These are phyloP conservation scores for Lactarius sp. DNA, from an alignment of 768 basidiomycete species.

Conservation along the genomic window DNA sequence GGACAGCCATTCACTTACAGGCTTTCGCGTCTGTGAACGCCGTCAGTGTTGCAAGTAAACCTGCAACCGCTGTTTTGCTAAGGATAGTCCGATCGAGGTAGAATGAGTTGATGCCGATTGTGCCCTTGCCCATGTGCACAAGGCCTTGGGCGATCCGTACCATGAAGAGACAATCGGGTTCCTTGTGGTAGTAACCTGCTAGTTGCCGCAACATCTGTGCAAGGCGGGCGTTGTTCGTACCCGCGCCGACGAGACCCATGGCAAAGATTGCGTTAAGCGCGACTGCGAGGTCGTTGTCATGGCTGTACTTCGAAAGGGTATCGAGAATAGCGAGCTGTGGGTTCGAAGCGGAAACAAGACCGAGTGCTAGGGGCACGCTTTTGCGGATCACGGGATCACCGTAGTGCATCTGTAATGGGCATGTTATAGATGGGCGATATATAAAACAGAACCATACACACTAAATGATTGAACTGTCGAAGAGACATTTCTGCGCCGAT, in stretches of 20 bases:
- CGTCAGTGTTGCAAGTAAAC: conserved; percentile 78
- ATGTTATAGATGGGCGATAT: conserved; percentile 25
- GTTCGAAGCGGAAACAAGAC: conserved; percentile 91
- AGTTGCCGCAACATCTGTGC: conserved; percentile 97
- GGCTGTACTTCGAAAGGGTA: conserved; percentile 96
- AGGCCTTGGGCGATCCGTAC: conserved; percentile 94
- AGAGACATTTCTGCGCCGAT: conserved; percentile 98
- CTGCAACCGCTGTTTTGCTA: conserved; percentile 85
- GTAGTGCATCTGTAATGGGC: conserved; percentile 83
- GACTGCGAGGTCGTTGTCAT: conserved; percentile 96
- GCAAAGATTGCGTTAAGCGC: conserved; percentile 97
- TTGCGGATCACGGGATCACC: conserved; percentile 91
- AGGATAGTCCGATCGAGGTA: conserved; percentile 89
- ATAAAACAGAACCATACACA: conserved; percentile 36
- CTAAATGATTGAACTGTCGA: conserved; percentile 94
- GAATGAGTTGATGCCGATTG: conserved; percentile 95
- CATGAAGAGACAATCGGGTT: conserved; percentile 94
- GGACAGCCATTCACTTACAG: conserved; percentile 53
- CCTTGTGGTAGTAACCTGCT: conserved; percentile 97
- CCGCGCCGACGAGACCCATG: conserved; percentile 97
- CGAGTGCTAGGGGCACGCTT: conserved; percentile 90
- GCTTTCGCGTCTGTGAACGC: conserved; percentile 93
- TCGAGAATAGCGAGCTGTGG: conserved; percentile 93
- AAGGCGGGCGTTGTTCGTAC: conserved; percentile 96
- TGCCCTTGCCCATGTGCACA: conserved; percentile 99